Evolutionary conservation across 2,329 filamentous ascomycete species (phyloP).

Genomic region (Pezizomycotina sp.): DNA sequence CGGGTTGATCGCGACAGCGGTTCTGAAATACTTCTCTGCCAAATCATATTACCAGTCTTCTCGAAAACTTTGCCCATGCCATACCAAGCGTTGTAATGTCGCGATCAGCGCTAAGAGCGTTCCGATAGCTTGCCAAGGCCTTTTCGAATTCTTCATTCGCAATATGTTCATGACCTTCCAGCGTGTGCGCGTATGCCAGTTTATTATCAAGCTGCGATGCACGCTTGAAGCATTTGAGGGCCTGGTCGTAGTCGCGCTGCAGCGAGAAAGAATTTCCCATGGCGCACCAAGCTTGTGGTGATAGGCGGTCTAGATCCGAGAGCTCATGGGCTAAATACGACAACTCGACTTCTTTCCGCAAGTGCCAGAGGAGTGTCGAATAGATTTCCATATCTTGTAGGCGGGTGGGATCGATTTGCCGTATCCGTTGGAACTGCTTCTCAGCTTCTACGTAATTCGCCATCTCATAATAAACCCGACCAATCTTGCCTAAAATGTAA

Average conservation of each 20-base stretch:
- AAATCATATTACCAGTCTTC: constrained; percentile 77
- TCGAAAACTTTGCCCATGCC: constrained; percentile 71
- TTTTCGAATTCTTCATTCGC: constrained; percentile 96
- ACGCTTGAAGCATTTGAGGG: constrained; percentile 82
- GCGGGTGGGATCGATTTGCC: constrained; percentile 61
- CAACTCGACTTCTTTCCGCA: constrained; percentile 80
- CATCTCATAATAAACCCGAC: constrained; percentile 80
- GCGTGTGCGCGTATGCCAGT: constrained; percentile 88
- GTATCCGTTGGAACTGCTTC: constrained; percentile 35
- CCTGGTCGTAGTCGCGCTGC: constrained; percentile 82
- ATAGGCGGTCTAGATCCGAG: constrained; percentile 70
- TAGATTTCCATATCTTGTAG: constrained; percentile 96
- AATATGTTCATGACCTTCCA: constrained; percentile 91
- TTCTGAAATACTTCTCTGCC: constrained; percentile 78
- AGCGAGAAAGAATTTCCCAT: constrained; percentile 90
- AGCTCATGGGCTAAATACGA: constrained; percentile 85
- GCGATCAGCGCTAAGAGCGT: constrained; percentile 70
- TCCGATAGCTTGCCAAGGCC: constrained; percentile 70
- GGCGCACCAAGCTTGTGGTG: constrained; percentile 90
- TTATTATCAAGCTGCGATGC: constrained; percentile 78
- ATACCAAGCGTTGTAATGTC: constrained; percentile 98
- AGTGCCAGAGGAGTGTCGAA: constrained; percentile 96
- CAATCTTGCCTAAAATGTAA: constrained; percentile 83
- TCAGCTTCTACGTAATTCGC: constrained; percentile 55
- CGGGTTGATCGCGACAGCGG: constrained; percentile 76